A percentile compares a stretch with the other conserved stretches of the same genome.
Conservation (phyloP, 2,329 filamentous ascomycete genomes). For the Claviceps digitariae region DNA sequence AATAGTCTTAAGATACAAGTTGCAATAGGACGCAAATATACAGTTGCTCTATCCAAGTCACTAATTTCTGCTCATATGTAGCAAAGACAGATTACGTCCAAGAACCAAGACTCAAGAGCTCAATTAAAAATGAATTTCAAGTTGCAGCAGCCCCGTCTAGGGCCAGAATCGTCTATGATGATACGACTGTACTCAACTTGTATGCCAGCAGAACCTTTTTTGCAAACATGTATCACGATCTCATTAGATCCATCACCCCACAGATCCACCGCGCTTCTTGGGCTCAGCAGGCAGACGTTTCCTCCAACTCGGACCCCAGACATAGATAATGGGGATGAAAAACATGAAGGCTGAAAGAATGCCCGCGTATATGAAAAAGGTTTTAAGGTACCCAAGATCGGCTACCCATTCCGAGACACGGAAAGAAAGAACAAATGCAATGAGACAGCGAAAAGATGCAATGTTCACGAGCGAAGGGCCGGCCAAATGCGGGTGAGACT, state of each 20-base stretch:
- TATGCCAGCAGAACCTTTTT: no score
- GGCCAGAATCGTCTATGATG: no score
- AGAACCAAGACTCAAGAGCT: no score
- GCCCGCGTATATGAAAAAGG: background rate
- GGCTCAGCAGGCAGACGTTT: conserved; percentile 11
- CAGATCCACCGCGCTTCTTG: background rate
- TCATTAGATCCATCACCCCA: background rate
- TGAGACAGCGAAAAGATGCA: background rate
- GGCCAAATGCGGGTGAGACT: background rate
- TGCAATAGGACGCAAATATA: no score
- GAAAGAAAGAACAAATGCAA: conserved; percentile 3
- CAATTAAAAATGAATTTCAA: no score
- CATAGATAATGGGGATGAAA: background rate
- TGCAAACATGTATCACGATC: background rate
- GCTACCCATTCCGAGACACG: conserved; percentile 3
- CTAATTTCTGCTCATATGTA: no score
- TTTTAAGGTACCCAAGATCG: conserved; percentile 1
- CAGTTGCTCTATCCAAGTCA: no score
- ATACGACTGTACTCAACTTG: no score
- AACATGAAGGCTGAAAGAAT: background rate
- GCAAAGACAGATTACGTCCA: no score
- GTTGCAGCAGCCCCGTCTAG: no score
- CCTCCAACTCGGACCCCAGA: background rate
- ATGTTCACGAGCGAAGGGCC: conserved; percentile 2
- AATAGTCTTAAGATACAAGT: no score